Evolutionary conservation across 352 stramenopile genomes (phyloP).

Genomic region (Pythium sukuiense): DNA sequence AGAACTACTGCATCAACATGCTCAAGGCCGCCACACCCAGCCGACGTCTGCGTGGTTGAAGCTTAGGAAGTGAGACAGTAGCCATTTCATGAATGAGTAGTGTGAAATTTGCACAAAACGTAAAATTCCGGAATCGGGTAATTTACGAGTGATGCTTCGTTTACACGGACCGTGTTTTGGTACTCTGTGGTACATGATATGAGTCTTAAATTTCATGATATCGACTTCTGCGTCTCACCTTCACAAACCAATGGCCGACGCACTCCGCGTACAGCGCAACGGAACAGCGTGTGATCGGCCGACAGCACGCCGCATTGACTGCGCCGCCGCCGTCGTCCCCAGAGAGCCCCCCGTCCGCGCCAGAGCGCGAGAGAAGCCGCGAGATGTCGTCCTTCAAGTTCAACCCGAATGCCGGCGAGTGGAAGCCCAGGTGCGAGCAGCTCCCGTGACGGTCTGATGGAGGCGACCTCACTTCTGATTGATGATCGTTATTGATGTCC

Average conservation of each 20-base stretch:
- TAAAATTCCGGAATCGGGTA: background rate
- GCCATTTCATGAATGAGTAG: conserved; percentile 4
- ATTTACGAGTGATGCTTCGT: background rate
- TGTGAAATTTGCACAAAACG: background rate
- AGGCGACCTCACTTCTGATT: background rate
- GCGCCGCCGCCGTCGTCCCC: too few relatives aligned
- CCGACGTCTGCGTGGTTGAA: background rate
- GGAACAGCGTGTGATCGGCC: background rate
- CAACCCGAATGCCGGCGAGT: conserved; percentile 84
- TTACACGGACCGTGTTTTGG: background rate
- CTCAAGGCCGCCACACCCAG: conserved; percentile 5
- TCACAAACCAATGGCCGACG: background rate
- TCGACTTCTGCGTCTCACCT: background rate
- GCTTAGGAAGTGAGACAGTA: conserved; percentile 18
- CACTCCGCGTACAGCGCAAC: background rate
- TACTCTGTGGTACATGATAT: background rate
- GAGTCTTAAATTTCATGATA: background rate
- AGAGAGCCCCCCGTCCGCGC: background rate
- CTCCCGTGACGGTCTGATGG: background rate
- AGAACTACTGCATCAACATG: conserved; percentile 24
- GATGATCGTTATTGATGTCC: background rate
- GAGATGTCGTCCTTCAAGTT: conserved; percentile 41
- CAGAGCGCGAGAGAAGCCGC: background rate
- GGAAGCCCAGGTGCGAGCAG: conserved; percentile 70
- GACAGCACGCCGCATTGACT: background rate